Percentiles rank a stretch among this genome's conserved stretches.
These are phyloP conservation scores for Geosiphon pyriformis DNA, from an alignment of 192 early-diverging fungal species.

Conservation along the genomic window DNA sequence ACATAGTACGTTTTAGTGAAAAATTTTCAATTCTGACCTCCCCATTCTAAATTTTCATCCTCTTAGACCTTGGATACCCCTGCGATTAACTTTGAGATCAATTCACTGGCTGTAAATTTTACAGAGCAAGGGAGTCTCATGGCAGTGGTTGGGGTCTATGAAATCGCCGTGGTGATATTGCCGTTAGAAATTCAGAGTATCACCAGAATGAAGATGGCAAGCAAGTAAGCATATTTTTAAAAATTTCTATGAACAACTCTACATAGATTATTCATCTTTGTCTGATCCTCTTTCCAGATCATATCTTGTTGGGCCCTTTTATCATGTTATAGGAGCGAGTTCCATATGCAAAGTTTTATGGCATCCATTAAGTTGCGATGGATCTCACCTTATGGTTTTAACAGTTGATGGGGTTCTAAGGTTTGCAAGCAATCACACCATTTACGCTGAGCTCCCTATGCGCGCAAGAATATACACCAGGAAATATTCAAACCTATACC, in stretches of 20 bases:
- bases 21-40: neutral
- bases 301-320: conserved; percentile 26
- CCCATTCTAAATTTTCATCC: conserved; percentile 4
- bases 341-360: conserved; percentile 65
- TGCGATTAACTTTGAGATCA: conserved; percentile 54
- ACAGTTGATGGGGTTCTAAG: conserved; percentile 56
- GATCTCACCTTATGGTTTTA: conserved; percentile 65
- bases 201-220: conserved; percentile 26
- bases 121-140: conserved; percentile 50
- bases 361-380: conserved; percentile 72
- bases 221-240: conserved; percentile 16
- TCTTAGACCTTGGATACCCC: conserved; percentile 41
- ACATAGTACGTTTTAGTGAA: neutral
- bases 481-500: too few relatives aligned
- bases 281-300: conserved; percentile 6
- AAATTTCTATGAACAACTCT: neutral
- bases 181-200: conserved; percentile 37
- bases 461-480: too few relatives aligned
- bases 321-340: conserved; percentile 26
- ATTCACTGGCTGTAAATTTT: conserved; percentile 44
- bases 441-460: too few relatives aligned
- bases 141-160: conserved; percentile 52
- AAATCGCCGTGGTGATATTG: conserved; percentile 55
- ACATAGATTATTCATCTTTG: neutral
- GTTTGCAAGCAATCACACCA: conserved; percentile 32